Base-by-base conservation (phyloP, 257 asterid species). In the Ballota nigra region DNA sequence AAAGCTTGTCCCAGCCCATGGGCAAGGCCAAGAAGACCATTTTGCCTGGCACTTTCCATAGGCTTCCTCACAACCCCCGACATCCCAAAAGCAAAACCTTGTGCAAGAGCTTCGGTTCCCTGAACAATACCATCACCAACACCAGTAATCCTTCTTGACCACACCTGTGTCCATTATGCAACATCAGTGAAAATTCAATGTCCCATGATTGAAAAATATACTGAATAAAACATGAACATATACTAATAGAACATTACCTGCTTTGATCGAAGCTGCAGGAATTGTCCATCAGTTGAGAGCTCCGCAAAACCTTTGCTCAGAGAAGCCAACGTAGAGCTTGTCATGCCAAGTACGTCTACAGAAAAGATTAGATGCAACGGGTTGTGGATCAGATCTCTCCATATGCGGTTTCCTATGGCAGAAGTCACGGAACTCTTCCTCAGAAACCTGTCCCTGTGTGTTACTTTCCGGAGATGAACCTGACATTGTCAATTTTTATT, bases 101-200 rank as follows among this genome's bases (percentile, higher is more conserved):
- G 99, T 10, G 99, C 99, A 60, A 95, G 87, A 82, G 99, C 99
- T 86, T 95, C 99, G 0, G 99, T 95, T 66, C 99, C 99, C 82
- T 95, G 98, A 62, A 84, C 91, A 79, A 95, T 63, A 66, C 99
- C 99, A 81, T 95, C 99, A 80, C 98, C 97, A 78, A 95, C 97
- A 73, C 99, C 99, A 28, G 97, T 93, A 59, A 95, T 88, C 83
- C 99, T 89, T 77, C 99, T 90, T 59, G 99, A 95, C 95, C 93
- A 85, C 36, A 85, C 91, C 97, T 91, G 85, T n/a, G 28, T 23
- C 49, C 69, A 71, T 63, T 55, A 41, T 12, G 61, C 60, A 76
- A 61, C 16, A 40, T 84, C 70, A 75, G 70, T 60, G 43, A n/a
- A n/a, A n/a, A n/a, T n/a, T n/a, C 20, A 11, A 53, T 33, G 43